phyloP scores from a whole-genome alignment of 495 filamentous ascomycete species.

The Penicillium waksmanii region DNA sequence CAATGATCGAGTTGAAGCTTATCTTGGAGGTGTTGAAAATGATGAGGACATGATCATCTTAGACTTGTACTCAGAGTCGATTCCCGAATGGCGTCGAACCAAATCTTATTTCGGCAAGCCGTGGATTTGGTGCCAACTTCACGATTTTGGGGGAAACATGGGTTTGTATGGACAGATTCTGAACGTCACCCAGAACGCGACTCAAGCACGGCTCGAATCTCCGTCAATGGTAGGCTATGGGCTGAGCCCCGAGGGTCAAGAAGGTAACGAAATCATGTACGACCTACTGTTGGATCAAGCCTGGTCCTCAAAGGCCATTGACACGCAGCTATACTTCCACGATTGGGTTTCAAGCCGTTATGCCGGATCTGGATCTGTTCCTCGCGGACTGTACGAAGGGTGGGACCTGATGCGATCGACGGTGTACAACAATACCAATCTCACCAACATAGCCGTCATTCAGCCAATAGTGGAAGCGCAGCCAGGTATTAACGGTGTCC shows the following conservation, averaged over 20 bases:
- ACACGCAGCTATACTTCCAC: slow-evolving; percentile 50
- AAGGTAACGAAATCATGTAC: slow-evolving; percentile 61
- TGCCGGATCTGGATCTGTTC: slow-evolving; percentile 35
- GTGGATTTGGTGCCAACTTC: slow-evolving; percentile 57
- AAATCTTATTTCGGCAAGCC: slow-evolving; percentile 57
- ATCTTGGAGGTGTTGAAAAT: slow-evolving; percentile 49
- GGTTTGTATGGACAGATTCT: slow-evolving; percentile 56
- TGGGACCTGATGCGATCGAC: slow-evolving; percentile 53
- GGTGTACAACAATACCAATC: slow-evolving; percentile 57
- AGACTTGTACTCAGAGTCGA: slow-evolving; percentile 54
- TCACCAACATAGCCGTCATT: slow-evolving; percentile 43
- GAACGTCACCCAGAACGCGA: slow-evolving; percentile 52
- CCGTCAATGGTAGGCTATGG: slow-evolving; percentile 50
- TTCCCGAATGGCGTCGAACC: slow-evolving; percentile 56
- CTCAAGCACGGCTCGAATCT: slow-evolving; percentile 44
- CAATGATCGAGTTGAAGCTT: slow-evolving; percentile 50
- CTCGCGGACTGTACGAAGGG: slow-evolving; percentile 41
- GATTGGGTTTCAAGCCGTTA: slow-evolving; percentile 53
- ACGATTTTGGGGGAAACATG: slow-evolving; percentile 55
- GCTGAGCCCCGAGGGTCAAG: slow-evolving; percentile 54
- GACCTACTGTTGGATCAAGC: slow-evolving; percentile 55
- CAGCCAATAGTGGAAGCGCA: slow-evolving; percentile 52
- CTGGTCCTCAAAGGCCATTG: slow-evolving; percentile 47
- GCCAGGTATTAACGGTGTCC: slow-evolving; percentile 42
- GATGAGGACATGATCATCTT: slow-evolving; percentile 54